A percentile compares a stretch with the other conserved stretches of the same genome.
phyloP scores from a whole-genome alignment of 257 asterid genomes.

The Salvia hispanica region DNA sequence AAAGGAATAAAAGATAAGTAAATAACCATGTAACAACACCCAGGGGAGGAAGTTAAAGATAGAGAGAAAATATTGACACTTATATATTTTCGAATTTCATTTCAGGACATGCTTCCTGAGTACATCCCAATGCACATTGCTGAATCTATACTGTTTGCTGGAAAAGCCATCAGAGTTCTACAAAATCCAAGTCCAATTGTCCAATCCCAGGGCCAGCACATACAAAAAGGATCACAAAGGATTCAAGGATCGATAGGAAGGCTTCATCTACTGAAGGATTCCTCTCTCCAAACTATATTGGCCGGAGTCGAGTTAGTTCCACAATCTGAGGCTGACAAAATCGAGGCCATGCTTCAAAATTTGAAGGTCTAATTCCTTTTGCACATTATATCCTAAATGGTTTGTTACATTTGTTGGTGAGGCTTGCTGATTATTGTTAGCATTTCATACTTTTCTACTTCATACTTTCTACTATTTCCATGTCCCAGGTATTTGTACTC shows the following conservation, averaged over 20 bases:
- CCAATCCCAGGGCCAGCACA: slow-evolving; percentile 62
- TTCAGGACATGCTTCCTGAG: slow-evolving; percentile 98
- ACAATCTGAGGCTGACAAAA: slow-evolving; percentile 86
- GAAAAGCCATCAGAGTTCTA: slow-evolving; percentile 95
- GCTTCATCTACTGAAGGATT: slow-evolving; percentile 51
- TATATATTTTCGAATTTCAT: slow-evolving; percentile 17
- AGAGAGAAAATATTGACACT: background rate
- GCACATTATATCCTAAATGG: background rate
- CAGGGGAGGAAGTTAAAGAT: background rate
- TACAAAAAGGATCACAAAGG: slow-evolving; percentile 69
- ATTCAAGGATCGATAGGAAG: slow-evolving; percentile 47
- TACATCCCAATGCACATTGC: slow-evolving; percentile 77
- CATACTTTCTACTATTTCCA: slow-evolving; percentile 4
- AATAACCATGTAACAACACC: background rate
- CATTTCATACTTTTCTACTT: slow-evolving; percentile 6
- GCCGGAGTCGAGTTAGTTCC: slow-evolving; percentile 85
- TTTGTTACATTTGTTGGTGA: slow-evolving; percentile 22
- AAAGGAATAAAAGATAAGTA: background rate
- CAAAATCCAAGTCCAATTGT: slow-evolving; percentile 83
- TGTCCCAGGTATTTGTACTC: slow-evolving; percentile 1
- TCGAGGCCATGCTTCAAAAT: slow-evolving; percentile 86
- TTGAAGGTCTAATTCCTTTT: slow-evolving; percentile 60
- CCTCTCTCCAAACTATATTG: slow-evolving; percentile 45
- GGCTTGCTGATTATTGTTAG: slow-evolving; percentile 17
- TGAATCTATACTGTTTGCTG: slow-evolving; percentile 90